A percentile compares a stretch with the other conserved stretches of the same genome.
Evolutionary conservation across 2,329 filamentous ascomycete species (phyloP).

Genomic region (Fusarium xylarioides): DNA sequence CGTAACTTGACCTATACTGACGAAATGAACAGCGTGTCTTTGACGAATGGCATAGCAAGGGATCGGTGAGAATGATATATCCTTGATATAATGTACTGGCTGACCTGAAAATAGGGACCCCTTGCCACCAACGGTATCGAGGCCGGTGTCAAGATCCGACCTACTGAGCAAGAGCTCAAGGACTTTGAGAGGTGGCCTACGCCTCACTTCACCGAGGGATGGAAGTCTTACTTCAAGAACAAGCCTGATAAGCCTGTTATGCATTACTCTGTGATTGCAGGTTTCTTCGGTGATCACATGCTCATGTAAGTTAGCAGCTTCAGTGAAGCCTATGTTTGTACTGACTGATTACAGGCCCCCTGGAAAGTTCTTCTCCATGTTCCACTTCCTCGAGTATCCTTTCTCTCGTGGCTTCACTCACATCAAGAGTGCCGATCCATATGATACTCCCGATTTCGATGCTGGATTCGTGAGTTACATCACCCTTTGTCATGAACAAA

Average conservation of each 20-base stretch:
- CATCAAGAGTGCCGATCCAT: slow-evolving; percentile 76
- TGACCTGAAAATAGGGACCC: slow-evolving; percentile 58
- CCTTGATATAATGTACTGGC: too few relatives aligned
- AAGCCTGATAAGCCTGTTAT: slow-evolving; percentile 89
- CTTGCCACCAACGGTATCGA: slow-evolving; percentile 83
- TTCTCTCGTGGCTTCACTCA: slow-evolving; percentile 78
- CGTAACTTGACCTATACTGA: background rate
- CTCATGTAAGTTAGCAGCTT: slow-evolving; percentile 54
- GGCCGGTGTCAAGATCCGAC: slow-evolving; percentile 80
- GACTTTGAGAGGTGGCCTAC: slow-evolving; percentile 78
- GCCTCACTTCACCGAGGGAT: slow-evolving; percentile 76
- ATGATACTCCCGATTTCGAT: slow-evolving; percentile 80
- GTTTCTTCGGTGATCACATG: slow-evolving; percentile 70
- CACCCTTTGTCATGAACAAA: fast-evolving
- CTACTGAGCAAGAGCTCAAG: slow-evolving; percentile 72
- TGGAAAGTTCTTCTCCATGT: slow-evolving; percentile 86
- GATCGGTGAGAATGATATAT: slow-evolving; percentile 55
- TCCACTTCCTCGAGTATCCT: slow-evolving; percentile 82
- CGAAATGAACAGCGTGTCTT: slow-evolving; percentile 63
- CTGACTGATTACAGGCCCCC: slow-evolving; percentile 64
- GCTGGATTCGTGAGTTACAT: slow-evolving; percentile 66
- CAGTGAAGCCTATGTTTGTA: fast-evolving
- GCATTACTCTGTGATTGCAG: slow-evolving; percentile 82
- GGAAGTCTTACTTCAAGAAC: slow-evolving; percentile 84
- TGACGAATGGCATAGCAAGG: slow-evolving; percentile 81